Base-by-base conservation (phyloP, 225 moss, liverwort and hornwort species). In the Neckera pumila region DNA sequence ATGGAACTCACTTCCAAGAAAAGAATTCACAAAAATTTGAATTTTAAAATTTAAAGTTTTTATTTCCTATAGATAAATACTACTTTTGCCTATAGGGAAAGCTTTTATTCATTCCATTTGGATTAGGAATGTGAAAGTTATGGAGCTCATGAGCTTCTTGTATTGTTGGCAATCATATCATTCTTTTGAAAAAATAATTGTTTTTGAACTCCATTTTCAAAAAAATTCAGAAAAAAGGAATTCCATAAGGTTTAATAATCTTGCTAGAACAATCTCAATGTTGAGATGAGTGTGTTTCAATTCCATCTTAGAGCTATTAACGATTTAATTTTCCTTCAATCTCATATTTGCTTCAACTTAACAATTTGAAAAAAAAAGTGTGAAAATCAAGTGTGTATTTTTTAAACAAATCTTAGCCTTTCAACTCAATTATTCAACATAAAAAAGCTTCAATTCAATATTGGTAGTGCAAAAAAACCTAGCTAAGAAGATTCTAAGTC, bases 181-280 rank as follows among this genome's bases (percentile, higher is more conserved):
- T 14, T 14, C 4, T n/a, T 67, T 12, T 12, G 38, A 22, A 4
- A 22, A 67, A 67, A 22, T 12, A 22, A 38, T 66, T 2, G 2
- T 66, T 66, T 66, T 20, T 19, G 0, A 36, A 66, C 11, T 36
- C 20, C 0, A 21, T 21, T 67, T 67, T n/a, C n/a, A n/a, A 12
- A 67, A n/a, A n/a, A n/a, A n/a, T 21, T 20, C 2, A 3, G 4
- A 5, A 10, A 11, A 66, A n/a, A 7, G 0, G 5, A n/a, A 67
- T n/a, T 67, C 3, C 0, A 22, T 7, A 67, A 22, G 22, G n/a
- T 38, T n/a, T 38, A 12, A 4, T n/a, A 31, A 23, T 13, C 4
- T 69, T 38, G 4, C 23, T 69, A 38, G 8, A 40, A 14, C 8
- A 40, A 40, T 70, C 40, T 25, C 14, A 25, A 2, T 12, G 0